Conservation (phyloP, 345 rosid genomes). For the Pistacia atlantica region DNA sequence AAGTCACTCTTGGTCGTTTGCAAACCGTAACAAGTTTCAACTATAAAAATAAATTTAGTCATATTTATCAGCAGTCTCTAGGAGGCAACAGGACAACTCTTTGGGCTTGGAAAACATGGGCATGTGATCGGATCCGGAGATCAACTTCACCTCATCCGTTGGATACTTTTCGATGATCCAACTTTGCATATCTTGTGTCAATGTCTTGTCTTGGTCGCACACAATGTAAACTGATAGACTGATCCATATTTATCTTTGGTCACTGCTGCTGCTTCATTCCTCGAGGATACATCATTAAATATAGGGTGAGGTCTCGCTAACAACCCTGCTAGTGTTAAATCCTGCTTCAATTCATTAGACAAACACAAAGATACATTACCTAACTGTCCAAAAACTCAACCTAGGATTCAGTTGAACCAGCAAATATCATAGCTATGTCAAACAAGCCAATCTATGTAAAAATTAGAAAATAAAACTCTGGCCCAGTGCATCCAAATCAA, state of each 20-base stretch:
- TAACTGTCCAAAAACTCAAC: no score
- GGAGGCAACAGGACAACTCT: conserved; percentile 33
- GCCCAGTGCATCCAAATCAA: no score
- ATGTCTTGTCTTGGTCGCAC: conserved; percentile 28
- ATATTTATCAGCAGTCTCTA: conserved; percentile 25
- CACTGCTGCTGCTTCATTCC: neutral
- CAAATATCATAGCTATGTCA: no score
- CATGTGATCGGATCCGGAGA: conserved; percentile 50
- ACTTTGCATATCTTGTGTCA: conserved; percentile 23
- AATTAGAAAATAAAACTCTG: no score
- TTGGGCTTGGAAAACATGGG: conserved; percentile 38
- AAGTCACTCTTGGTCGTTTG: no score
- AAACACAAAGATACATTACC: neutral
- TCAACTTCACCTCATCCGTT: conserved; percentile 28
- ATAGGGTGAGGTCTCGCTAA: conserved; percentile 26
- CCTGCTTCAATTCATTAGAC: conserved; percentile 19
- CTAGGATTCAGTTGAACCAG: no score
- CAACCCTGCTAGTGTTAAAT: conserved; percentile 32
- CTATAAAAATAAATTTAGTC: neutral
- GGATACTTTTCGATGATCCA: conserved; percentile 43
- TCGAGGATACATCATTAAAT: neutral
- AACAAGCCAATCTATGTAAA: no score
- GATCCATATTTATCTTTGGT: conserved; percentile 34
- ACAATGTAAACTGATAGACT: conserved; percentile 31
- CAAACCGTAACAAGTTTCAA: no score